Base-by-base conservation (phyloP, 441 rosid species). In the Metrosideros polymorpha region DNA sequence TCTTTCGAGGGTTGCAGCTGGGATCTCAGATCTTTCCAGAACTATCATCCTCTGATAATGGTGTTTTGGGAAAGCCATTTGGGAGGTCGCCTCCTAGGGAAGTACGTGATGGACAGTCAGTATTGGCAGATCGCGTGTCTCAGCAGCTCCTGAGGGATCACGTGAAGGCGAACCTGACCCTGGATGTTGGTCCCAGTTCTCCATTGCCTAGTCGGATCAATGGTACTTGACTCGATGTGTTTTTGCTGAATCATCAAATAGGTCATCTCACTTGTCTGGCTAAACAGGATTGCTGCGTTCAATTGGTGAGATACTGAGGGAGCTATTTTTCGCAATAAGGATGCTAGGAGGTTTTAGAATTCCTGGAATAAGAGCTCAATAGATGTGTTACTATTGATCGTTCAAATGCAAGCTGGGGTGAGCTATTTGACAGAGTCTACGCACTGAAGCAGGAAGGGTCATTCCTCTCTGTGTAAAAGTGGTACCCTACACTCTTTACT, bases 51-150 rank as follows among this genome's bases (percentile, higher is more conserved):
- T 76, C 87, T 52, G 95, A 93, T 82, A 91, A 89, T 87, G 93
- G 89, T 89, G 86, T 89, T 57, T 82, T 88, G 54, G 92, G 94
- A 89, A 91, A 90, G 90, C 93, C 92, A 66, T 87, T 90, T 84
- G 92, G 91, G 85, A 92, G 90, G 90, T 85, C 89, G 13, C 86
- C 85, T 84, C 89, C 87, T 52, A 92, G 88, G 85, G 93, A 90
- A 63, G 83, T 66, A 61, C 89, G 90, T 84, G 92, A 93, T 85
- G 95, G 93, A 85, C 95, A 92, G 89, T 92, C 93, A 2, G 90
- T 94, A 57, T 91, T 91, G 89, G 95, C 95, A 82, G 94, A 94
- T 87, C 91, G 94, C 25, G 96, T 95, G 56, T 93, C 96, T 85
- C 92, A 91, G 71, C 95, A 92, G 88, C 93, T 94, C 83, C 85